These are phyloP conservation scores for Avena insularis DNA, from an alignment of 176 grass and related monocot genomes.

Conservation along the genomic window DNA sequence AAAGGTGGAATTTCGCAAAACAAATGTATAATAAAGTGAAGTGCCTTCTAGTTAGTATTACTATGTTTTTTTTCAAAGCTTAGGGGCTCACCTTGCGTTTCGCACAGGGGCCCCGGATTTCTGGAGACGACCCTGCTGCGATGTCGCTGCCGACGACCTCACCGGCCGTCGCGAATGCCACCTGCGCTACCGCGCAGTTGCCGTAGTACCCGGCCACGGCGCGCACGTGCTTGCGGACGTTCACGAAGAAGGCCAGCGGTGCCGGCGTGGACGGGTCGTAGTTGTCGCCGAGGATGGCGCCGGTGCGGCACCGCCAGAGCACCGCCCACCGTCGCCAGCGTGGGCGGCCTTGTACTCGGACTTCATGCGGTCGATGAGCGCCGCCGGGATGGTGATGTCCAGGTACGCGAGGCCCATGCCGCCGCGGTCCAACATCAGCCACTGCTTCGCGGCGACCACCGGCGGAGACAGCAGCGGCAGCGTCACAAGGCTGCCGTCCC, in stretches of 20 bases:
- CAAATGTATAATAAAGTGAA: too few relatives aligned
- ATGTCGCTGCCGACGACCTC: slow-evolving; percentile 8
- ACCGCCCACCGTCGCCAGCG: background rate
- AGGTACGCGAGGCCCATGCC: background rate
- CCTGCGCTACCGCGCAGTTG: slow-evolving; percentile 39
- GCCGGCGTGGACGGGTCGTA: background rate
- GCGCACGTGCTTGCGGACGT: slow-evolving; percentile 34
- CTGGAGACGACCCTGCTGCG: too few relatives aligned
- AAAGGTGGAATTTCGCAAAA: too few relatives aligned
- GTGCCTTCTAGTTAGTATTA: too few relatives aligned
- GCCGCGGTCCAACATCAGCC: background rate
- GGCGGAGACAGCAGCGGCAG: background rate
- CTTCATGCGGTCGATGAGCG: slow-evolving; percentile 35
- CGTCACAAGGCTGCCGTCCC: background rate
- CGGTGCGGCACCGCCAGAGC: slow-evolving; percentile 49
- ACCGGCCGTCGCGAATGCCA: background rate
- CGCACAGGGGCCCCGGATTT: too few relatives aligned
- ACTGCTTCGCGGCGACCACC: slow-evolving; percentile 1
- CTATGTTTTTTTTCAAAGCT: too few relatives aligned
- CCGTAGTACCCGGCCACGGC: slow-evolving; percentile 46
- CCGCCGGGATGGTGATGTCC: slow-evolving; percentile 28
- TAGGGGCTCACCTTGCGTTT: too few relatives aligned
- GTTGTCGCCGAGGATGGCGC: background rate
- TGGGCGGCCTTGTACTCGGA: slow-evolving; percentile 7
- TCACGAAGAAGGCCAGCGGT: slow-evolving; percentile 41